Base-by-base conservation (phyloP, 1,139 yeast species). In the Tardiomyces digboiensis region DNA sequence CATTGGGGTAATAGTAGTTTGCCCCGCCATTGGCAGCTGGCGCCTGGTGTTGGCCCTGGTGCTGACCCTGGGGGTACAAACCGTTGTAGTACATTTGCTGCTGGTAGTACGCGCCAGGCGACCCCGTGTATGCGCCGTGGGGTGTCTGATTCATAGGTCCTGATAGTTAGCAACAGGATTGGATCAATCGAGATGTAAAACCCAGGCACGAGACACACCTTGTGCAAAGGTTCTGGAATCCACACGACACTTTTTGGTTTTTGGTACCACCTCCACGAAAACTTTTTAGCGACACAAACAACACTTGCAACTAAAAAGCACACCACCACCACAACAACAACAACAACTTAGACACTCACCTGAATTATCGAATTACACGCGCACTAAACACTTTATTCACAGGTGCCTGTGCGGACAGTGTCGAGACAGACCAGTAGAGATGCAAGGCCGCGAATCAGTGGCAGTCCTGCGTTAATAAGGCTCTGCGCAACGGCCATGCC, bases 1-100 rank as follows among this genome's bases (percentile, higher is more conserved):
- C 33, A 16, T 16, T 26, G 16, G 33, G 33, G 10, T 26, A 26
- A 16, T 26, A 26, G 33, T 26, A 26, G 16, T n/a, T 13, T n/a
- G 16, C 33, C 12, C 33, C 33, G 33, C 14, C 14, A 5, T n/a
- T 16, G 33, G 33, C 33, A 5, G 33, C 16, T 4, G 33, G 16
- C 33, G 33, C 33, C 33, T 26, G 33, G 33, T 26, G 26, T 12
- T 22, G 33, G 33, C 33, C 33, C 33, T 26, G 33, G 33, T 26
- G 33, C 10, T 26, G 33, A 16, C 33, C 33, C 33, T 26, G 33
- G 16, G 33, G 14, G 33, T 26, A 26, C 33, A 26, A 8, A 16
- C 33, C 33, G 10, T 26, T 26, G 14, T 26, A 26, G 10, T 26
- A 26, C 33, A 26, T 26, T 8, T 26, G 33, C 33, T 26, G 33